Base-by-base conservation (phyloP, 1,284 basidiomycete genomes). In the Ustilago lituana region DNA sequence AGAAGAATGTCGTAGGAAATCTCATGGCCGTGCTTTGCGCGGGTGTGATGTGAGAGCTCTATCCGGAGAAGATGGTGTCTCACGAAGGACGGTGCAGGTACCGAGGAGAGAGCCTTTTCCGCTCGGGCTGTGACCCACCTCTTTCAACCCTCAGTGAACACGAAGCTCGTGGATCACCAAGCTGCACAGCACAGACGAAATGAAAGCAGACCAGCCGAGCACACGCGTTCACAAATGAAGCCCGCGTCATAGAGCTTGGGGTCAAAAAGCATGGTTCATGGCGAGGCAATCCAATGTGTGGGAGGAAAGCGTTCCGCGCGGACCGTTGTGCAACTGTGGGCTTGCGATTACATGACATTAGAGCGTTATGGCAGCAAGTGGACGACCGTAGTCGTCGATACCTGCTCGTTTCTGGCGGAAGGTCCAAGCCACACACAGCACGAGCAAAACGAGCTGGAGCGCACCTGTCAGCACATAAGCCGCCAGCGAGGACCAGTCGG, bases 311-410 rank as follows among this genome's bases (percentile, higher is more conserved):
- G n/a, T 36, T 40, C 58, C 40, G 58, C 22, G 19, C 40, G 12
- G 38, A 37, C 39, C 50, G 24, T 14, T 29, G 12, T 10, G 12
- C 26, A 27, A 31, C 5, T 8, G 33, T 39, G 35, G 22, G 19
- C 22, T n/a, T 20, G 8, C 20, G 12, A 29, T 15, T 20, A n/a
- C 15, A 10, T 31, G 11, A 27, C 12, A 17, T 68, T 32, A 68
- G 15, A 63, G 52, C 0, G 60, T 24, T 6, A 60, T 39, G 12
- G 41, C 32, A 74, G 83, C 49, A n/a, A 91, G 79, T 0, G 89
- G 87, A 32, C 87, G 85, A 0, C 96, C 95, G 78, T 95, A 98
- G 83, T 98, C 95, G 81, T 98, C 93, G 51, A 98, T 87, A n/a
- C 88, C 88, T 4, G 92, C 86, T 20, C 85, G 84, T 44, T 83